Base-by-base conservation (phyloP, 345 rosid genomes). In the Angophora floribunda region DNA sequence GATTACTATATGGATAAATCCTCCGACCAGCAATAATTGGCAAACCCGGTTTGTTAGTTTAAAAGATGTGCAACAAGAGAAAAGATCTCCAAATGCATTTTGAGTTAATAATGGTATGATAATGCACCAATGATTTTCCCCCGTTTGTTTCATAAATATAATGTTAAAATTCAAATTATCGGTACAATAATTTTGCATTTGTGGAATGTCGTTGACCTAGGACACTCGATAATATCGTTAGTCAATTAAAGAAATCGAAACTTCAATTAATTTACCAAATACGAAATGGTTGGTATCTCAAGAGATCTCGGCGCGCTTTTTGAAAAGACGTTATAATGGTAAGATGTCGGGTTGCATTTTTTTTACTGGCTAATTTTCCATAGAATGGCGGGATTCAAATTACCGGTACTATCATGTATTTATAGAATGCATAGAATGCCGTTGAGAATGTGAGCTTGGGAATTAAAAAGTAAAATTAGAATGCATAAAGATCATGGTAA, bases 381-480 rank as follows among this genome's bases (percentile, higher is more conserved):
- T 41, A 9, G 13, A 67, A 70, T 1, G 3, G 41, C 6, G 7
- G 2, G 24, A 70, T 41, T 10, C 14, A 41, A 41, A 75, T 75
- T 75, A 75, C 0, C 7, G 8, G 12, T 75, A 41, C 0, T 0
- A 0, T 36, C 2, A 1, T 21, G 19, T 10, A 75, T 36, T 36
- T 75, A 19, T 19, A 75, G 84, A 75, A 19, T 75, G 13, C 1
- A 19, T 19, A 75, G 84, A 75, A 19, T 75, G 13, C 1, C 7
- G 1, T 41, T 3, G 0, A 75, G 26, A 44, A 21, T 21, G 28
- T 21, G 28, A 5, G 14, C 5, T n/a, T n/a, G 49, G 28, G 49
- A 75, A 19, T 75, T 0, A 0, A 19, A 21, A 41, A 36, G 1
- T 5, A 28, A 75, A 19, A 2, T 19, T 41, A 19, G 84, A 41